These are phyloP conservation scores for Nakazawaea molendinolei DNA, from an alignment of 805 yeast species.

Conservation along the genomic window DNA sequence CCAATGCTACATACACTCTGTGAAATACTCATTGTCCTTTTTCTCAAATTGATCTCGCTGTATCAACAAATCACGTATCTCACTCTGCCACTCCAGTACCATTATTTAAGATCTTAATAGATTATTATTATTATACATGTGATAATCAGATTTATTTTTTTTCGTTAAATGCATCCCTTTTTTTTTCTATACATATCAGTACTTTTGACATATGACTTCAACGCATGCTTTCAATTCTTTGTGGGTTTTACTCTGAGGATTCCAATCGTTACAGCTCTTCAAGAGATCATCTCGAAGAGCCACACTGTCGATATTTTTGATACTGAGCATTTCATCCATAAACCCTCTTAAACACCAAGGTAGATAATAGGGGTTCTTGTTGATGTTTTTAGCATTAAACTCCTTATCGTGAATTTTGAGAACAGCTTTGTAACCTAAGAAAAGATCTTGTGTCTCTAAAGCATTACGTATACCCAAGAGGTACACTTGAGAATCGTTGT, in stretches of 20 bases:
- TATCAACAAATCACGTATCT: no score
- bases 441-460: constrained; percentile 65
- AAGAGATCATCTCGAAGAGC: constrained; percentile 36
- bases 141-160: neutral
- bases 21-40: neutral
- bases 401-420: constrained; percentile 36
- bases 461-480: constrained; percentile 66
- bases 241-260: constrained; percentile 69
- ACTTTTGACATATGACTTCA: constrained; percentile 18
- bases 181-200: neutral
- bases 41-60: no score
- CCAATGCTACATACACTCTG: neutral
- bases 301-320: constrained; percentile 43
- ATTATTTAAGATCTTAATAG: no score
- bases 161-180: no score
- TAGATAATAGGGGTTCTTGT: constrained; percentile 73
- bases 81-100: no score
- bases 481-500: constrained; percentile 74
- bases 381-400: constrained; percentile 39
- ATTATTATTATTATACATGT: no score
- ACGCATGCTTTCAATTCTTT: constrained; percentile 68
- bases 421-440: constrained; percentile 26
- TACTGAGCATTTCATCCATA: constrained; percentile 48
- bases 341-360: constrained; percentile 94
- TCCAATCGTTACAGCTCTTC: constrained; percentile 71